Evolutionary conservation across 768 basidiomycete species (phyloP).

Genomic region (Flagelloscypha sp.): DNA sequence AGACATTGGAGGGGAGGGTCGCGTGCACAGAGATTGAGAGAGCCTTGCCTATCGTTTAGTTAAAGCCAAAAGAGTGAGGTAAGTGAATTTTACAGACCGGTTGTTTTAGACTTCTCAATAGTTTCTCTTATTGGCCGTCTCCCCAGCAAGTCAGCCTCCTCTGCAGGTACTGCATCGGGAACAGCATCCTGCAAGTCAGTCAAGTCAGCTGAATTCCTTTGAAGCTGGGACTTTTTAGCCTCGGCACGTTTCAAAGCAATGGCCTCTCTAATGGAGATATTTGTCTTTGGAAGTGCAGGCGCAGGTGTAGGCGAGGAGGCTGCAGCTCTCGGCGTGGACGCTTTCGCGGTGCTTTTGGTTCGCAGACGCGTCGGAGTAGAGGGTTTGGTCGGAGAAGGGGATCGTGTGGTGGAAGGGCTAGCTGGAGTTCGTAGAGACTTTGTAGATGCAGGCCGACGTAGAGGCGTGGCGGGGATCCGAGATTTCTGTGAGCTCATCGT

Average conservation of each 20-base stretch:
- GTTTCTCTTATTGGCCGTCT: conserved; percentile 63
- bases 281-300: conserved; percentile 24
- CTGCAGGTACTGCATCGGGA: conserved; percentile 18
- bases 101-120: conserved; percentile 69
- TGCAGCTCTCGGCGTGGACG: conserved; percentile 12
- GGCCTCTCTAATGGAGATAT: conserved; percentile 60
- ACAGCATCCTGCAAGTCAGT: conserved; percentile 42
- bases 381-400: conserved; percentile 6
- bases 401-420: conserved; percentile 21
- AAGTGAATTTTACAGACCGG: conserved; percentile 44
- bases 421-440: conserved; percentile 21
- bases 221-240: conserved; percentile 50
- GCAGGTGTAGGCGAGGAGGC: conserved; percentile 16
- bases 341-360: conserved; percentile 20
- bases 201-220: conserved; percentile 24
- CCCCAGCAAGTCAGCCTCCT: conserved; percentile 50
- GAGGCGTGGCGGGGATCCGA: no score
- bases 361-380: not conserved
- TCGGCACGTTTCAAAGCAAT: conserved; percentile 76
- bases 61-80: conserved; percentile 24
- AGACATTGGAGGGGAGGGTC: conserved; percentile 63
- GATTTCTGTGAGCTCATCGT: no score
- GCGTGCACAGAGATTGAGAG: conserved; percentile 69
- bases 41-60: conserved; percentile 49
- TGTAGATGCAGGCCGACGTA: conserved; percentile 18